Conservation (phyloP, 2,329 filamentous ascomycete genomes). For the Decorospora gaudefroyi region DNA sequence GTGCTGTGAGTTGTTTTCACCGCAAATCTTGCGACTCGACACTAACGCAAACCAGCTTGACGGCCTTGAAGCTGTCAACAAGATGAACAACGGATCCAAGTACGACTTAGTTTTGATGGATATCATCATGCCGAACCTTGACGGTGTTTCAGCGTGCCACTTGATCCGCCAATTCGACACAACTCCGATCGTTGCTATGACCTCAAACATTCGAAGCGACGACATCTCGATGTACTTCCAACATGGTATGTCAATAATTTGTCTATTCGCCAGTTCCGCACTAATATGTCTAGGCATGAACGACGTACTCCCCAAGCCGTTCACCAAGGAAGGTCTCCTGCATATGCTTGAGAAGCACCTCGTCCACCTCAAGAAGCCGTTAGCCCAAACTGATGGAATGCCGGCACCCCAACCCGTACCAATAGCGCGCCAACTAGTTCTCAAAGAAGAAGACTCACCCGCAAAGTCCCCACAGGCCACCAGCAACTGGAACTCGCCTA, state of each 20-base stretch:
- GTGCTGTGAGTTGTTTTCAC: constrained; percentile 57
- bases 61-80: constrained; percentile 87
- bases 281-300: constrained; percentile 76
- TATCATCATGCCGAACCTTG: constrained; percentile 93
- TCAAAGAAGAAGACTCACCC: constrained; percentile 67
- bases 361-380: constrained; percentile 75
- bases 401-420: constrained; percentile 58
- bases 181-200: constrained; percentile 96
- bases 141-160: constrained; percentile 92
- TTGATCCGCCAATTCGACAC: constrained; percentile 87
- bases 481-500: constrained; percentile 67
- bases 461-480: constrained; percentile 64
- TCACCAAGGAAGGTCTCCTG: constrained; percentile 82
- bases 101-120: constrained; percentile 64
- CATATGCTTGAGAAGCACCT: constrained; percentile 86
- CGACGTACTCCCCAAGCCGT: constrained; percentile 94
- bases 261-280: background rate
- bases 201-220: constrained; percentile 93
- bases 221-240: constrained; percentile 98
- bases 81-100: constrained; percentile 69
- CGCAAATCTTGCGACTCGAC: background rate
- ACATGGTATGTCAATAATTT: constrained; percentile 70
- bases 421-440: constrained; percentile 57
- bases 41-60: constrained; percentile 64
- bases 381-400: constrained; percentile 50